Percentiles rank a stretch among this genome's conserved stretches.
Conservation (phyloP, 768 basidiomycete genomes). For the Collybia sp. region DNA sequence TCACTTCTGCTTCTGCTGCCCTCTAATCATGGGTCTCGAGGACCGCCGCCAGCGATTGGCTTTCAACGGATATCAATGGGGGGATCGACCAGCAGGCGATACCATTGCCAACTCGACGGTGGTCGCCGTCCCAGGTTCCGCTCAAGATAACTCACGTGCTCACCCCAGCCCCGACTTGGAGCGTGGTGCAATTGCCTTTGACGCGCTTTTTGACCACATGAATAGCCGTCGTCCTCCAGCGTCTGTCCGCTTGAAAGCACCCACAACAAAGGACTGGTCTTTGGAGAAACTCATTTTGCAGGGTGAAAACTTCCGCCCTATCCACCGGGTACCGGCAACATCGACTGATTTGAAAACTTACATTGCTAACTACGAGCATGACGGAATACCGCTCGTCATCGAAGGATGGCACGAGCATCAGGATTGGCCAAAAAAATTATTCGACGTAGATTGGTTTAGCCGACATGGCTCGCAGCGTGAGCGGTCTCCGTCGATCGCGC, state of each 20-base stretch:
- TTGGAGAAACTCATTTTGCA: constrained; percentile 21
- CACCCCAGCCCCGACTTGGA: not conserved
- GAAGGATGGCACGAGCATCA: constrained; percentile 50
- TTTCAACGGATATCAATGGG: constrained; percentile 6
- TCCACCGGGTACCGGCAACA: constrained; percentile 32
- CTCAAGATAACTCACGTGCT: constrained; percentile 7
- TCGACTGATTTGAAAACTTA: constrained; percentile 20
- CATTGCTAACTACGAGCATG: constrained; percentile 41
- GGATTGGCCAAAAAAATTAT: constrained; percentile 51
- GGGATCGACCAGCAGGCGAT: constrained; percentile 8
- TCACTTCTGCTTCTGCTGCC: not conserved
- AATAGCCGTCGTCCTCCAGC: constrained; percentile 1
- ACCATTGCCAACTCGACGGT: constrained; percentile 3
- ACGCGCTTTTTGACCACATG: constrained; percentile 6
- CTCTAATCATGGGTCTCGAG: constrained; percentile 13
- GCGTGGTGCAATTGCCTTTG: constrained; percentile 1
- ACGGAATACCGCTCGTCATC: constrained; percentile 61
- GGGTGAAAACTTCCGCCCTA: constrained; percentile 17
- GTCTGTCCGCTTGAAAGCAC: not conserved
- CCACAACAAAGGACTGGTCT: constrained; percentile 40
- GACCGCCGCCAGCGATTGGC: constrained; percentile 8
- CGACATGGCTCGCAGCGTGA: constrained; percentile 23
- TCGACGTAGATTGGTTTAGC: constrained; percentile 52
- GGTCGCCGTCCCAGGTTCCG: too few species aligned
- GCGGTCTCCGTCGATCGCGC: constrained; percentile 2